phyloP scores from a whole-genome alignment of 192 early-diverging fungal species.

The Obelidium mucronatum region DNA sequence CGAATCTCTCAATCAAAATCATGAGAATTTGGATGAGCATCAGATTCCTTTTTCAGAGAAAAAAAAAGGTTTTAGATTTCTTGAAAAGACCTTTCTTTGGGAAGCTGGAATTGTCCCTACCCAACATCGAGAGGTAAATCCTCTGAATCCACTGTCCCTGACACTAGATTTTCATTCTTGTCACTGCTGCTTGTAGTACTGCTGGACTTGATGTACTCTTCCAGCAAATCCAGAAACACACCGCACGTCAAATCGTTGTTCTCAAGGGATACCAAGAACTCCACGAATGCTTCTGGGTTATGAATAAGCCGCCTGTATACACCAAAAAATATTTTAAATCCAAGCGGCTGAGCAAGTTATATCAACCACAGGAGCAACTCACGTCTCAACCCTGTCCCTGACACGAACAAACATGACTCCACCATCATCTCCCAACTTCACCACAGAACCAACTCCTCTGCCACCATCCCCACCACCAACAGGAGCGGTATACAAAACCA shows the following conservation, averaged over 20 bases:
- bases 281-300: conserved; percentile 69
- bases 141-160: neutral
- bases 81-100: neutral
- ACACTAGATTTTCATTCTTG: too few species aligned
- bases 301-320: neutral
- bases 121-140: neutral
- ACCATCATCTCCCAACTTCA: conserved; percentile 30
- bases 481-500: too few species aligned
- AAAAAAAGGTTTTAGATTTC: too few species aligned
- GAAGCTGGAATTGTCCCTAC: neutral
- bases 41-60: conserved; percentile 14
- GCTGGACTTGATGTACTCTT: conserved; percentile 69
- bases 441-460: neutral
- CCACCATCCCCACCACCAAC: conserved; percentile 9
- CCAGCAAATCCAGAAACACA: conserved; percentile 78
- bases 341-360: too few species aligned
- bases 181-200: conserved; percentile 38
- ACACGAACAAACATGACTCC: conserved; percentile 28
- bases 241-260: conserved; percentile 69
- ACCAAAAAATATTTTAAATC: too few species aligned
- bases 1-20: conserved; percentile 44
- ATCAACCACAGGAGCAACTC: too few species aligned
- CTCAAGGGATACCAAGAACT: conserved; percentile 65
- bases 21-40: conserved; percentile 48
- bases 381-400: conserved; percentile 1